These are phyloP conservation scores for Geosiphon pyriformis DNA, from an alignment of 192 early-diverging fungal genomes.

Conservation along the genomic window DNA sequence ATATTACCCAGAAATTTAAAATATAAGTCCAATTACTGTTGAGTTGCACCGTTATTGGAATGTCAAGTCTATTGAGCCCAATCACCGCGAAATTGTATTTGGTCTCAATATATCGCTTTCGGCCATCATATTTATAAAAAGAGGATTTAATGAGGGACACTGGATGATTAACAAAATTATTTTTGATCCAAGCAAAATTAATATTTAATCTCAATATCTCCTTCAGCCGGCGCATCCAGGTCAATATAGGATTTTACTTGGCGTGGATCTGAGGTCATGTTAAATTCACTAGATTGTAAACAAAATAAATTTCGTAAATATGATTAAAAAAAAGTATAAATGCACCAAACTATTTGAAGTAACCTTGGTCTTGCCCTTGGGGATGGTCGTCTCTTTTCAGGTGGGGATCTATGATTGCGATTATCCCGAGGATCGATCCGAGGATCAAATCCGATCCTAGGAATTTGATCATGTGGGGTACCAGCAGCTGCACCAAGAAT, in stretches of 20 bases:
- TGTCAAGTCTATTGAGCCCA: too few relatives aligned
- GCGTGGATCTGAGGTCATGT: conserved; percentile 58
- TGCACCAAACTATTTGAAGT: not conserved
- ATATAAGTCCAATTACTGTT: too few relatives aligned
- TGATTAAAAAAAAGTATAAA: not conserved
- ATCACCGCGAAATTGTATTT: too few relatives aligned
- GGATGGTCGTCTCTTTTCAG: conserved; percentile 17
- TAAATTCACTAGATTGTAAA: not conserved
- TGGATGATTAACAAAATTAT: not conserved
- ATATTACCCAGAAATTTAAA: too few relatives aligned
- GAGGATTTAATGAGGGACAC: too few relatives aligned
- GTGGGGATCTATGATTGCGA: not conserved
- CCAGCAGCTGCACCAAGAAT: conserved; percentile 40
- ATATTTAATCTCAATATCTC: conserved; percentile 59
- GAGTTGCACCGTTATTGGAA: too few relatives aligned
- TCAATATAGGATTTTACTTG: conserved; percentile 83
- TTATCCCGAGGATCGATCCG: not conserved
- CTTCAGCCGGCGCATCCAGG: conserved; percentile 79
- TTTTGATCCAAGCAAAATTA: not conserved
- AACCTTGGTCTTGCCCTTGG: conserved; percentile 30
- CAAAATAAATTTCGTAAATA: not conserved
- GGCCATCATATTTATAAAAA: too few relatives aligned
- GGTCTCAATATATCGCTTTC: too few relatives aligned
- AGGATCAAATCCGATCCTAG: conserved; percentile 52
- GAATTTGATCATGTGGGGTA: conserved; percentile 52